Conservation (phyloP, 805 yeast genomes). For the Millerozyma miso region DNA sequence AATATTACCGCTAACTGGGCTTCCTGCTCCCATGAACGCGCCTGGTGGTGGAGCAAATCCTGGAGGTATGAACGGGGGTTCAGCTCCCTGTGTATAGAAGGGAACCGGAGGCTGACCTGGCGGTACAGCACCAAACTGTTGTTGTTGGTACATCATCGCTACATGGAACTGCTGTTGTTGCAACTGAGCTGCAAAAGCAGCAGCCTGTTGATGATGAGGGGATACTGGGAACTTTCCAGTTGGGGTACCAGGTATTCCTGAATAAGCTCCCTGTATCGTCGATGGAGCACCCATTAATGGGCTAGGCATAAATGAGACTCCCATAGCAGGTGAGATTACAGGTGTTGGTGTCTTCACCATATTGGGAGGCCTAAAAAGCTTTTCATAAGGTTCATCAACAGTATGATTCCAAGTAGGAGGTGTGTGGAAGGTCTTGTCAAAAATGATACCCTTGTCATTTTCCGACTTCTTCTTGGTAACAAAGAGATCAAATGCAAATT, state of each 20-base stretch:
- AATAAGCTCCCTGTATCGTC: not conserved
- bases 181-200: slow-evolving; percentile 29
- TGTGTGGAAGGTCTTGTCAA: slow-evolving; percentile 65
- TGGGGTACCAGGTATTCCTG: slow-evolving; percentile 9
- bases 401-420: slow-evolving; percentile 76
- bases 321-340: slow-evolving; percentile 12
- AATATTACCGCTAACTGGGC: slow-evolving; percentile 26
- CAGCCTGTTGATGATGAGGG: slow-evolving; percentile 27
- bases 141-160: slow-evolving; percentile 38
- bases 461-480: slow-evolving; percentile 32
- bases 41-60: slow-evolving; percentile 32
- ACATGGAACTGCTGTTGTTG: slow-evolving; percentile 36
- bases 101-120: slow-evolving; percentile 32
- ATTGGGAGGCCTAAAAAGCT: slow-evolving; percentile 44
- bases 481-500: slow-evolving; percentile 49
- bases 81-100: slow-evolving; percentile 27
- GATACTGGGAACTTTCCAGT: slow-evolving; percentile 21
- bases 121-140: slow-evolving; percentile 27
- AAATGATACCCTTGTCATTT: slow-evolving; percentile 20
- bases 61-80: slow-evolving; percentile 30
- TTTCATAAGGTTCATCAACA: slow-evolving; percentile 52
- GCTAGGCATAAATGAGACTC: slow-evolving; percentile 26
- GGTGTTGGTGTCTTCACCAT: slow-evolving; percentile 12
- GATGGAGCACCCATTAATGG: slow-evolving; percentile 26
- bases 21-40: slow-evolving; percentile 20